These are phyloP conservation scores for Fusarium irregulare DNA, from an alignment of 2,329 filamentous ascomycete genomes.

Conservation along the genomic window DNA sequence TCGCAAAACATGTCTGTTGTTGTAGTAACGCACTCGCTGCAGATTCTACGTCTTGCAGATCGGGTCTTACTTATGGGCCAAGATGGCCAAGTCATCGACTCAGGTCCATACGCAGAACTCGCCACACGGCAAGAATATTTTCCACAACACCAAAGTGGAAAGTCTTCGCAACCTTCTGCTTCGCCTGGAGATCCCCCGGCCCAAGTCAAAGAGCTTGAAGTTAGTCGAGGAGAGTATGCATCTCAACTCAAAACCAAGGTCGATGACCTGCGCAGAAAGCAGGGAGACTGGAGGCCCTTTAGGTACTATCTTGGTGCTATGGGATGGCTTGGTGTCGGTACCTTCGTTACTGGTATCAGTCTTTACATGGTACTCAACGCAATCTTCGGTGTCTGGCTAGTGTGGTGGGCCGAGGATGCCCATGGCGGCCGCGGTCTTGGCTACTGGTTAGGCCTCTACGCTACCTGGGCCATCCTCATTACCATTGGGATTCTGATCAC, in stretches of 20 bases:
- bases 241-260: neutral
- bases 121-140: neutral
- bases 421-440: neutral
- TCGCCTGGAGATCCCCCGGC: no score
- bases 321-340: neutral
- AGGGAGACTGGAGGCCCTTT: neutral
- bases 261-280: neutral
- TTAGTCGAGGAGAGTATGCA: neutral
- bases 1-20: neutral
- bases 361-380: neutral
- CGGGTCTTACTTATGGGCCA: neutral
- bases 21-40: neutral
- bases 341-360: no score
- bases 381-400: constrained; percentile 3
- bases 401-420: neutral
- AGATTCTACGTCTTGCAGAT: neutral
- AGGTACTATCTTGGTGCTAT: neutral
- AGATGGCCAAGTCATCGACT: no score
- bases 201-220: neutral
- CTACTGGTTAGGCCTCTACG: constrained; percentile 7
- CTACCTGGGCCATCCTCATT: neutral
- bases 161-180: no score
- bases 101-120: no score
- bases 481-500: neutral
- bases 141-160: neutral